Base-by-base conservation (phyloP, 2,329 filamentous ascomycete genomes). In the Oidium heveae region DNA sequence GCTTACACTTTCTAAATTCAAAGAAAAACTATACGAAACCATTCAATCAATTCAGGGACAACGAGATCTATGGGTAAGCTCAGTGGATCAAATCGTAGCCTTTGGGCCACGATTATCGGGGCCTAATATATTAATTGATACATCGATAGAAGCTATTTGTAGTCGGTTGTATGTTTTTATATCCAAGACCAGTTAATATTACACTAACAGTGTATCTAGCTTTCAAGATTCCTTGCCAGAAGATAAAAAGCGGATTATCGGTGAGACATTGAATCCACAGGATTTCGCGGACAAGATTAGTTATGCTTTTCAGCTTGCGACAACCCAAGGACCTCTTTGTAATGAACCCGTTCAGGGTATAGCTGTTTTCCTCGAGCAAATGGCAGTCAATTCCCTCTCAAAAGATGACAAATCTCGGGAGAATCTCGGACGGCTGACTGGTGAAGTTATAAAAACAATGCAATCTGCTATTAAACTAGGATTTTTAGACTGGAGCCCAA, bases 401-500 rank as follows among this genome's bases (percentile, higher is more conserved):
- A 74, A 76, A 8, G 72, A 75, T 33, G 63, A 63, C 22, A 63
- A 74, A 16, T 75, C 82, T 1, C 70, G 74, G 15, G 80, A 86
- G 61, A 78, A 76, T 54, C 72, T 87, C 16, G 84, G 84, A 61
- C 82, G 88, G 2, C 72, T 96, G 0, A 96, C 88, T 0, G 87
- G 91, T 58, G 91, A 96, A 69, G 79, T 94, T 47, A 94, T 98
- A 70, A 87, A 87, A 66, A 82, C 84, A 0, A 80, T 89, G 18
- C 86, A 89, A 60, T 80, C 86, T 49, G 77, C 81, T n/a, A 86
- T 98, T 57, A 77, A 82, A 53, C 73, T 81, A 59, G 89, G 82
- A 22, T 94, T 96, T 72, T 72, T 95, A 18, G 91, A 96, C 71
- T 98, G 91, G 91, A 89, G 83, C 41, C 85, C 91, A 0, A 80